Evolutionary conservation across 2,329 filamentous ascomycete species (phyloP).

Genomic region (Scleromitrula shiraiana): DNA sequence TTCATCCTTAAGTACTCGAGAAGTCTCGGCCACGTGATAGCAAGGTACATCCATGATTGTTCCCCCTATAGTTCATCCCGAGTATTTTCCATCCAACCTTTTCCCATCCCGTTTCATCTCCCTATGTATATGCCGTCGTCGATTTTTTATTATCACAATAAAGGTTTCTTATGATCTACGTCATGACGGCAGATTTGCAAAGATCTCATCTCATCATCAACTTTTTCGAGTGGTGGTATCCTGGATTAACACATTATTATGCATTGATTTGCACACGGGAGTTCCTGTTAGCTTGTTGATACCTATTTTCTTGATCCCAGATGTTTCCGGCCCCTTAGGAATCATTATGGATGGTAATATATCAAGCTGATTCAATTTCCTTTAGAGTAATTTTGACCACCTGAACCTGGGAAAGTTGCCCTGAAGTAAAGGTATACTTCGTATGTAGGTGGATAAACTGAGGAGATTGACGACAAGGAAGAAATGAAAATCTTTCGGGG

Average conservation of each 20-base stretch:
- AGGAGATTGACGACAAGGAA: background rate
- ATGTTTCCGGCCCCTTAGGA: background rate
- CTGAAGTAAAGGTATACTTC: background rate
- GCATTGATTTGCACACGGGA: slow-evolving; percentile 9
- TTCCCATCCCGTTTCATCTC: background rate
- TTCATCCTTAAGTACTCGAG: background rate
- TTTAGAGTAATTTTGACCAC: background rate
- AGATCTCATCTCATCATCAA: too few relatives aligned
- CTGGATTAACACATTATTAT: slow-evolving; percentile 1
- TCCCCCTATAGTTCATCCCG: background rate
- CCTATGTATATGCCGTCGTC: background rate
- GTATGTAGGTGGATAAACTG: background rate
- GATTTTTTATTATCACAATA: background rate
- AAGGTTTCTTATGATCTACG: slow-evolving; percentile 5
- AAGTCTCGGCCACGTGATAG: background rate
- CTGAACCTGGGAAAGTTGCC: background rate
- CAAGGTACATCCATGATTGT: slow-evolving; percentile 3
- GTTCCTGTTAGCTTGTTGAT: background rate
- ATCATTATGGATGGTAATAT: background rate
- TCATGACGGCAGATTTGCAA: slow-evolving; percentile 6
- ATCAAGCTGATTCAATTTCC: background rate
- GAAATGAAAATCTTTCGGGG: background rate
- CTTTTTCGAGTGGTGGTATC: too few relatives aligned
- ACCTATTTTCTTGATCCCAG: background rate
- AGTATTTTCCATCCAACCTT: background rate